These are phyloP conservation scores for Cryptosporidium xiaoi DNA, from an alignment of 169 alveolate genomes.

Conservation along the genomic window DNA sequence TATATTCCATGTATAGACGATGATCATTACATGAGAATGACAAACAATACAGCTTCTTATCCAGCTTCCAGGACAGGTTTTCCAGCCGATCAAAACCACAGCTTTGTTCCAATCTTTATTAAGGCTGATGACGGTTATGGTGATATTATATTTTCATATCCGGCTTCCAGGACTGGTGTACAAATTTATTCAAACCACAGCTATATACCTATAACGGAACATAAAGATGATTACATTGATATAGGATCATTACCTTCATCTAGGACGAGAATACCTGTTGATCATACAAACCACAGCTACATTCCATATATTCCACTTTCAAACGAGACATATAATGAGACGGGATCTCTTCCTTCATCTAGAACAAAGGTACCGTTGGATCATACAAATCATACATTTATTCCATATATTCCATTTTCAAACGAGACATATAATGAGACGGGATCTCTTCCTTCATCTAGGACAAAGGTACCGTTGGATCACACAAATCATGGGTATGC, in stretches of 20 bases:
- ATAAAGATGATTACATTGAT: neutral
- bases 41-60: neutral
- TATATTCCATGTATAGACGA: neutral
- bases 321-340: slow-evolving; percentile 8
- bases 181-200: slow-evolving; percentile 22
- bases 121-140: neutral
- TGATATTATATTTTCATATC: neutral
- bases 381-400: slow-evolving; percentile 5
- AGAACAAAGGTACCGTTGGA: slow-evolving; percentile 25
- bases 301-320: neutral
- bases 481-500: neutral
- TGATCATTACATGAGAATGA: neutral
- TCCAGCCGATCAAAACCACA: slow-evolving; percentile 5
- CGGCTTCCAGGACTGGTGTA: slow-evolving; percentile 43
- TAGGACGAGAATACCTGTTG: neutral
- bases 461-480: slow-evolving; percentile 21
- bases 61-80: slow-evolving; percentile 7
- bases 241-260: slow-evolving; percentile 9
- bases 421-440: slow-evolving; percentile 14
- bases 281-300: slow-evolving; percentile 13
- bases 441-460: slow-evolving; percentile 62
- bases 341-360: slow-evolving; percentile 45
- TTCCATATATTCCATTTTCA: slow-evolving; percentile 11
- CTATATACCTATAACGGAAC: slow-evolving; percentile 4
- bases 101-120: neutral